A percentile compares a stretch with the other conserved stretches of the same genome.
These are phyloP conservation scores for Fusarium tanahbumbuense DNA, from an alignment of 2,329 filamentous ascomycete genomes.

Conservation along the genomic window DNA sequence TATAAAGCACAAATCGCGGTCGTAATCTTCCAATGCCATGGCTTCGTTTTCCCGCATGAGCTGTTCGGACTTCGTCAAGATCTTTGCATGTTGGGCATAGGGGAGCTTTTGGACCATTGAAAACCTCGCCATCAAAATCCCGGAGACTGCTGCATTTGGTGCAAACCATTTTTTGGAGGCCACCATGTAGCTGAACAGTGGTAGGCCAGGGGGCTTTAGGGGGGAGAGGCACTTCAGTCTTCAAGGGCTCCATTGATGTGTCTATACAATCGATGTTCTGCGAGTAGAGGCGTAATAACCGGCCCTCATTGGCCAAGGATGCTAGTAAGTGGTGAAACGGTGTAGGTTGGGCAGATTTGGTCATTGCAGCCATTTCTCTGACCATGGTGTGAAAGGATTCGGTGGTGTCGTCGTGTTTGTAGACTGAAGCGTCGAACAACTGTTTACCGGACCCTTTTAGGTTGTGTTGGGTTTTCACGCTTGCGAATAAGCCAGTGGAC, in stretches of 20 bases:
- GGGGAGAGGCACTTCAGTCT: slow-evolving; percentile 83
- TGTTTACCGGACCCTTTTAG: slow-evolving; percentile 91
- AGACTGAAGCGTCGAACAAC: slow-evolving; percentile 96
- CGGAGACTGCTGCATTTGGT: slow-evolving; percentile 86
- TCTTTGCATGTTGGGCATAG: slow-evolving; percentile 80
- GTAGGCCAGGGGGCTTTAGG: slow-evolving; percentile 90
- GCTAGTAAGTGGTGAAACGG: slow-evolving; percentile 94
- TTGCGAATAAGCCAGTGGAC: slow-evolving; percentile 87
- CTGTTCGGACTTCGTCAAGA: slow-evolving; percentile 80
- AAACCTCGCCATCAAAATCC: slow-evolving; percentile 81
- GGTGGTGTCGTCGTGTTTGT: slow-evolving; percentile 89
- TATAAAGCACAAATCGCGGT: slow-evolving; percentile 95
- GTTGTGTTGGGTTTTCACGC: slow-evolving; percentile 86
- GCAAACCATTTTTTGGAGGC: slow-evolving; percentile 95
- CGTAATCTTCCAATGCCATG: slow-evolving; percentile 92
- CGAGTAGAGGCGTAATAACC: slow-evolving; percentile 89
- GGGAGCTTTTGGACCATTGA: slow-evolving; percentile 86
- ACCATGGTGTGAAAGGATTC: slow-evolving; percentile 97
- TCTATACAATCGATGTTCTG: slow-evolving; percentile 98
- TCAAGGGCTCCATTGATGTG: slow-evolving; percentile 81
- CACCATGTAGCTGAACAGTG: slow-evolving; percentile 93
- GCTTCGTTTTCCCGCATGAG: slow-evolving; percentile 84
- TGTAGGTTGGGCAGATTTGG: slow-evolving; percentile 81
- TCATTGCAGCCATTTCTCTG: slow-evolving; percentile 83
- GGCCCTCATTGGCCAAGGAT: slow-evolving; percentile 86